Evolutionary conservation across 1,284 basidiomycete genomes (phyloP), one percentile per base, ranked within the genome.

Genomic region (Melanopsichium pennsylvanicum): DNA sequence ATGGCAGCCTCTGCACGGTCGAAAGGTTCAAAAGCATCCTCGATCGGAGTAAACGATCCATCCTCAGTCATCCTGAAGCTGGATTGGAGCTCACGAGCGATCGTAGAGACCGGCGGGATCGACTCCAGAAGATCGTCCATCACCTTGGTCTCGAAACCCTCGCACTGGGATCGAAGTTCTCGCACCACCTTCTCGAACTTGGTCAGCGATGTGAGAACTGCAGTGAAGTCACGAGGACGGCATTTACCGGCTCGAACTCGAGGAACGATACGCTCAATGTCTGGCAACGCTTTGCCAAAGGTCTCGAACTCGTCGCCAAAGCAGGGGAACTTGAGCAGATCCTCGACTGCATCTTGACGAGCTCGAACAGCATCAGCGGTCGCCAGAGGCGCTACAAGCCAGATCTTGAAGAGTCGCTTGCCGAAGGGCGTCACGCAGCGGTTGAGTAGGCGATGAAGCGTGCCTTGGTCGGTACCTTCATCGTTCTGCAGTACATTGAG

Each of bases 401-500:
- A 81, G 22, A 71, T 66, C 38, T 76, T 77, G 72, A 81, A 79
- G 19, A 81, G 74, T 27, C 79, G 72, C 48, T 80, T 79, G 25
- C 79, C 79, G 40, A 75, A 80, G 2, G 79, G 78, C 10, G 79
- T 81, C 13, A 75, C 60, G 60, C 76, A 78, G 25, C 79, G 79
- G 47, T 80, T 81, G 50, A 81, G 72, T 40, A 81, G 59, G 32
- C 70, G 68, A 33, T 75, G 75, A 34, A 81, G 69, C 12, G 79
- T 81, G 31, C 79, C 79, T 39, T 67, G 63, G 29, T 75, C 75
- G 12, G 74, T 72, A 18, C 79, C 79, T 45, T 79, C 68, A 43
- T 81, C 79, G 55, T 81, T 81, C 45, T 74, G 64, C 31, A 81
- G 52, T 10, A 81, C 76, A 34, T 79, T 78, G 37, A 81, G 70